A percentile compares a stretch with the other conserved stretches of the same genome.
phyloP scores from a whole-genome alignment of 139 green algal genomes.

The Limnomonas spitsbergensis region DNA sequence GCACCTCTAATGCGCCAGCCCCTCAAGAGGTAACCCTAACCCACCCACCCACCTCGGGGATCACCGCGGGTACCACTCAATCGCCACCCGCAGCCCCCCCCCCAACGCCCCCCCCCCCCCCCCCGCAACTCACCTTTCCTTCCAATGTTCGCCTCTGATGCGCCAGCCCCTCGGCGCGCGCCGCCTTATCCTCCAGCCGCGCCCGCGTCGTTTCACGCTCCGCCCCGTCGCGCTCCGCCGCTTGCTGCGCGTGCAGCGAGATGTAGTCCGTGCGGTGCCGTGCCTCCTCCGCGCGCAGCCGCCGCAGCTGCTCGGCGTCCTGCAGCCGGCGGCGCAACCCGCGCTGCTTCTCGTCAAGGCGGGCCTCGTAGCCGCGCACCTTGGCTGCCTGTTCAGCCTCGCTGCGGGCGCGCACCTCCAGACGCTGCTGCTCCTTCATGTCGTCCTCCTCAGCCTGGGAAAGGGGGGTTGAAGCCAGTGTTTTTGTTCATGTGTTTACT shows the following conservation, averaged over 20 bases:
- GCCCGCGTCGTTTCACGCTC: constrained; percentile 24
- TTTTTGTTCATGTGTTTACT: too few relatives aligned
- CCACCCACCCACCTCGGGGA: too few relatives aligned
- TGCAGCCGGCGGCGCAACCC: not conserved
- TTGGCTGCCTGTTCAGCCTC: constrained; percentile 28
- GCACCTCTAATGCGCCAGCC: too few relatives aligned
- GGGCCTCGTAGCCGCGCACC: constrained; percentile 18
- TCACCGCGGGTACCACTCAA: too few relatives aligned
- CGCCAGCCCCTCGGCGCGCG: constrained; percentile 26
- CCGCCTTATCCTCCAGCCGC: constrained; percentile 26
- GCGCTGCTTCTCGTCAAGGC: constrained; percentile 16
- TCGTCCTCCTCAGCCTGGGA: constrained; percentile 39
- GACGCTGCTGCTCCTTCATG: constrained; percentile 29
- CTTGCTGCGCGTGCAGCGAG: constrained; percentile 23
- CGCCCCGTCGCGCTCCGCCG: constrained; percentile 20
- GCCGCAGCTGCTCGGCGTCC: constrained; percentile 23
- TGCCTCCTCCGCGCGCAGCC: constrained; percentile 34
- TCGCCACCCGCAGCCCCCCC: too few relatives aligned
- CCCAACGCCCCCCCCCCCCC: too few relatives aligned
- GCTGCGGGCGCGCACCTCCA: constrained; percentile 19
- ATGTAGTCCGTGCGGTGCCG: constrained; percentile 39
- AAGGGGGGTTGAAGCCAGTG: not conserved
- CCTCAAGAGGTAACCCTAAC: too few relatives aligned
- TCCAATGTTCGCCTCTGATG: constrained; percentile 22
- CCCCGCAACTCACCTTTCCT: not conserved